These are phyloP conservation scores for Polytrichum commune DNA, from an alignment of 225 moss, liverwort and hornwort genomes.

Conservation along the genomic window DNA sequence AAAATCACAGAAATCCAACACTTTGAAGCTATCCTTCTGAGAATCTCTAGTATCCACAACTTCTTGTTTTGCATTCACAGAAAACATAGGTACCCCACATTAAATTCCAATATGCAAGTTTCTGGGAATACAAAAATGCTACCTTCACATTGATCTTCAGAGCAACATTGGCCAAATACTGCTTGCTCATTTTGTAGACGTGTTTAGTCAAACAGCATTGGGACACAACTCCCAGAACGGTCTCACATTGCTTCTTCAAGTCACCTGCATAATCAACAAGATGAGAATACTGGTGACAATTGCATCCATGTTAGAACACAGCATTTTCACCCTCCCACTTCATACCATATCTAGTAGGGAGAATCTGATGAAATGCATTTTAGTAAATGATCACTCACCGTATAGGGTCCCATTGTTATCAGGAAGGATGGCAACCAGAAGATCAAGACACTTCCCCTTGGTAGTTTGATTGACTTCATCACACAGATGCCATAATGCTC, in stretches of 20 bases:
- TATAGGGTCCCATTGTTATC: slow-evolving; percentile 93
- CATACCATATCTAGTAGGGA: too few relatives aligned
- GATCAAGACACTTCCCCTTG: slow-evolving; percentile 67
- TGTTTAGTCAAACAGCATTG: slow-evolving; percentile 97
- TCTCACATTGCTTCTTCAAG: slow-evolving; percentile 89
- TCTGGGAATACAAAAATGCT: not conserved
- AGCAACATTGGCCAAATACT: slow-evolving; percentile 94
- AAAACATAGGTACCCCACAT: too few relatives aligned
- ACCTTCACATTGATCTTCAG: slow-evolving; percentile 97
- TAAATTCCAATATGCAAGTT: too few relatives aligned
- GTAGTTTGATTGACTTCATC: slow-evolving; percentile 56
- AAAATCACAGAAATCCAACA: not conserved
- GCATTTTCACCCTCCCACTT: too few relatives aligned
- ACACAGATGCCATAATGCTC: slow-evolving; percentile 60
- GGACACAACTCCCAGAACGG: slow-evolving; percentile 87
- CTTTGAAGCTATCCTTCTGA: too few relatives aligned
- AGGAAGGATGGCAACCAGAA: slow-evolving; percentile 84
- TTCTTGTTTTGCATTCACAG: too few relatives aligned
- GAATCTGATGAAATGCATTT: too few relatives aligned
- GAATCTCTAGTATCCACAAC: too few relatives aligned
- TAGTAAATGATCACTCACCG: slow-evolving; percentile 27
- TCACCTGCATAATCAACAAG: slow-evolving; percentile 46
- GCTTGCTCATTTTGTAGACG: slow-evolving; percentile 92
- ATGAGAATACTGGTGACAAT: too few relatives aligned
- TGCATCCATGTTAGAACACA: too few relatives aligned